These are phyloP conservation scores for Mortierella sp. DNA, from an alignment of 371 early-diverging fungal species.

Conservation along the genomic window DNA sequence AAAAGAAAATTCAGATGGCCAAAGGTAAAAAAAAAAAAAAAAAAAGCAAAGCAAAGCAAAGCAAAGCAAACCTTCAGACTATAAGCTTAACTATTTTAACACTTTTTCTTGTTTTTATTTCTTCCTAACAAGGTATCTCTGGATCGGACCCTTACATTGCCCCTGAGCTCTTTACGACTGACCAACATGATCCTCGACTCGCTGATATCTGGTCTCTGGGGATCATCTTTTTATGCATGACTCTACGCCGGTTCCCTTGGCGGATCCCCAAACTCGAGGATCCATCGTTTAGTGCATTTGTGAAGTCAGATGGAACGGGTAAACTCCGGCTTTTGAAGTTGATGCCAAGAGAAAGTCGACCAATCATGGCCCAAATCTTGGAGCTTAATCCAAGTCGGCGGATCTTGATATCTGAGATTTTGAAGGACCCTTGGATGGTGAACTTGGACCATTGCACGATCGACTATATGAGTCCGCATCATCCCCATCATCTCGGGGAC, in stretches of 20 bases:
- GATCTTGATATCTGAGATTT: constrained; percentile 56
- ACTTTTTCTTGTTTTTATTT: constrained; percentile 10
- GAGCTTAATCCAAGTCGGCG: constrained; percentile 62
- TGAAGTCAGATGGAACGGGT: constrained; percentile 52
- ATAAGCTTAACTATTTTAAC: not conserved
- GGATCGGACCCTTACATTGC: constrained; percentile 95
- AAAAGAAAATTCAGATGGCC: constrained; percentile 61
- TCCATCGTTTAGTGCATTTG: constrained; percentile 63
- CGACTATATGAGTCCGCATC: constrained; percentile 46
- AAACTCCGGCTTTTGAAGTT: constrained; percentile 59
- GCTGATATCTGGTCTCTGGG: constrained; percentile 84
- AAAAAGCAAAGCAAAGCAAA: too few relatives aligned
- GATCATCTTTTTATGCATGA: constrained; percentile 84
- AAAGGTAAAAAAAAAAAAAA: constrained; percentile 58
- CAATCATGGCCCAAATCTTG: constrained; percentile 59
- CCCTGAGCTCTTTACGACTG: constrained; percentile 82
- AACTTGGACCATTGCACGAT: constrained; percentile 59
- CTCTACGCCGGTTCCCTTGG: constrained; percentile 81
- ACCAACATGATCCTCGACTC: constrained; percentile 71
- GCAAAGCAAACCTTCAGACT: too few relatives aligned
- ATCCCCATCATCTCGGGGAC: constrained; percentile 57
- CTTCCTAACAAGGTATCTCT: constrained; percentile 66
- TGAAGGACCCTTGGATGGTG: constrained; percentile 65
- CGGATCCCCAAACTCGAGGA: constrained; percentile 70
- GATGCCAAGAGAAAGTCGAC: constrained; percentile 60